Evolutionary conservation across 805 yeast genomes (phyloP), one percentile per base, ranked within the genome.

Genomic region (Kuraishia capsulata): DNA sequence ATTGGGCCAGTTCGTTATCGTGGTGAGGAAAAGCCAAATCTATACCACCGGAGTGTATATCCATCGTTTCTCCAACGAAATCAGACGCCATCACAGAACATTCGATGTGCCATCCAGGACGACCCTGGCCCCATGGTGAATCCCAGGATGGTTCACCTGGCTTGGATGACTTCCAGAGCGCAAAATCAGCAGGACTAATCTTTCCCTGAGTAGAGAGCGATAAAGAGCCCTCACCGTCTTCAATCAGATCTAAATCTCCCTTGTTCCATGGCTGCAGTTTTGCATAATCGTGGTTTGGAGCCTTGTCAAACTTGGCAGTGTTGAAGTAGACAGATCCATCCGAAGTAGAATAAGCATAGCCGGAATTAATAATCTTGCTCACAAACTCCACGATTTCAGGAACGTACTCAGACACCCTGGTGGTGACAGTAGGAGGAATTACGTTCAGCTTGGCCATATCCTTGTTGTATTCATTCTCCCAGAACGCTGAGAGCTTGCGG

Each of bases 61-160:
- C 98, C 72, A 92, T 83, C 42, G 71, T 69, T 17, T 73, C 61
- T 4, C 97, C 97, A 29, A 84, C 71, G 35, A 89, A 72, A 48
- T 88, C 95, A 38, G 88, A 73, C 2, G 97, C 97, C 98, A 92
- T 92, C 17, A 92, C 98, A 6, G 97, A 88, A 71, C 98, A 92
- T 64, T 92, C 98, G 58, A 92, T 92, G 59, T 92, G 98, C 98
- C 98, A 92, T 3, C 98, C 98, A 11, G 98, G 98, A 59, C 98
- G 81, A 38, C 98, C 98, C 42, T 69, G 69, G 20, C 98, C 98
- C 97, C 97, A 92, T 20, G 90, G 89, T 2, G 96, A 86, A 4
- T 70, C 74, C 97, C 97, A 92, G 35, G 78, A 73, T 19, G 98
- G 98, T 64, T 92, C 98, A 50, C 98, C 98, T 5, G 95, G 90